A percentile compares a stretch with the other conserved stretches of the same genome.
Evolutionary conservation across 1,139 yeast species (phyloP).

Genomic region (Hansenula anomala): DNA sequence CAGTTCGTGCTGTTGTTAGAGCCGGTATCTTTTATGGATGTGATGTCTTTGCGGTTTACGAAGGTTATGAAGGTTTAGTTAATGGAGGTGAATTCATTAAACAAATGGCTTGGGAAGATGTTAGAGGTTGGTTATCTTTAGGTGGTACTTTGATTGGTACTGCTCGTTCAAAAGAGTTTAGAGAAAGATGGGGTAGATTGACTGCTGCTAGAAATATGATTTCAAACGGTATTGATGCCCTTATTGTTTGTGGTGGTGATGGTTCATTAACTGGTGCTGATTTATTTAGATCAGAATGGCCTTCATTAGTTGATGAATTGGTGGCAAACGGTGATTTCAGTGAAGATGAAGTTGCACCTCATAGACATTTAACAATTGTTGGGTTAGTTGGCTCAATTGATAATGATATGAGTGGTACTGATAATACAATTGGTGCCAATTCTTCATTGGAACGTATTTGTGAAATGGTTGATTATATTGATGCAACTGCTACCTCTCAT

Average conservation of each 20-base stretch:
- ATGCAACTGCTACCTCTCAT: slow-evolving; percentile 81
- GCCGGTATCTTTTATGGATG: slow-evolving; percentile 69
- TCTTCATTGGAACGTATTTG: slow-evolving; percentile 74
- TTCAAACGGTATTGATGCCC: slow-evolving; percentile 69
- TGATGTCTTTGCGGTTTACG: slow-evolving; percentile 68
- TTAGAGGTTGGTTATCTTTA: slow-evolving; percentile 64
- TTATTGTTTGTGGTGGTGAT: slow-evolving; percentile 83
- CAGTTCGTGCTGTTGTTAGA: slow-evolving; percentile 74
- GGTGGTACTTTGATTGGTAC: slow-evolving; percentile 86
- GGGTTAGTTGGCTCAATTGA: slow-evolving; percentile 82
- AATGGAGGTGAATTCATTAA: slow-evolving; percentile 58
- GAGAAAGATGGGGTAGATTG: slow-evolving; percentile 64
- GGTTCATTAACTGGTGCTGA: slow-evolving; percentile 86
- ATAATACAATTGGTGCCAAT: slow-evolving; percentile 78
- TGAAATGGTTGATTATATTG: slow-evolving; percentile 75
- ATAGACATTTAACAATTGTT: slow-evolving; percentile 60
- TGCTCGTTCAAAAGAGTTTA: slow-evolving; percentile 67
- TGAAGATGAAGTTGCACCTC: slow-evolving; percentile 44
- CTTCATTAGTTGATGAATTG: slow-evolving; percentile 60
- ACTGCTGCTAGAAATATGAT: slow-evolving; percentile 65
- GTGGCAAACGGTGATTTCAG: slow-evolving; percentile 45
- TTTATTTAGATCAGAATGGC: slow-evolving; percentile 76
- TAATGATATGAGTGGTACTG: slow-evolving; percentile 81
- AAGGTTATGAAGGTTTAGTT: slow-evolving; percentile 76
- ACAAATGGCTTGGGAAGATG: slow-evolving; percentile 74